Evolutionary conservation across 176 grass and related monocot species (phyloP).

Genomic region (Rhynchospora pubera): DNA sequence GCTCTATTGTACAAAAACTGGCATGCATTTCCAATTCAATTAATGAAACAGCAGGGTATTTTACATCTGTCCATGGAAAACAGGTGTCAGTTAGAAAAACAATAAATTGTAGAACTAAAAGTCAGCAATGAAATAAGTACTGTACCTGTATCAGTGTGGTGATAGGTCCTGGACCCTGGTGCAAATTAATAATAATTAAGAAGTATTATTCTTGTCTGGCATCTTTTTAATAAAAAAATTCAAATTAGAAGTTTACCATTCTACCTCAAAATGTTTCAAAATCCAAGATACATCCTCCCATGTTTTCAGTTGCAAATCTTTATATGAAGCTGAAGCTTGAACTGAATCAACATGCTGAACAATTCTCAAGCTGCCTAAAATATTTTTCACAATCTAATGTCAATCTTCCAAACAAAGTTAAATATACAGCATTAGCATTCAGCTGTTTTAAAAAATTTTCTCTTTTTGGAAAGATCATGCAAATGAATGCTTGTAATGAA

Average conservation of each 20-base stretch:
- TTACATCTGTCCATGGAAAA: neutral
- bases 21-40: neutral
- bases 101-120: neutral
- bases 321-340: constrained; percentile 41
- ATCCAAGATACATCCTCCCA: constrained; percentile 58
- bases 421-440: neutral
- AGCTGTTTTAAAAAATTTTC: no score
- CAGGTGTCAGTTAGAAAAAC: neutral
- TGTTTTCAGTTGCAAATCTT: constrained; percentile 47
- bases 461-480: neutral
- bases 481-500: neutral
- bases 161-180: constrained; percentile 60
- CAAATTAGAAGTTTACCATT: neutral
- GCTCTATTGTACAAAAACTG: neutral
- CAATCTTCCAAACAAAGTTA: neutral
- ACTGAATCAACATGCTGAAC: constrained; percentile 73
- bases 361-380: constrained; percentile 85
- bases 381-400: neutral
- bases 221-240: neutral
- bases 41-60: neutral
- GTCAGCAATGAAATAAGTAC: neutral
- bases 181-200: constrained; percentile 36
- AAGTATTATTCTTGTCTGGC: neutral
- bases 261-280: constrained; percentile 58
- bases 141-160: constrained; percentile 71